Conservation (phyloP, 2,329 filamentous ascomycete species). For the Neoscytalidium dimidiatum region DNA sequence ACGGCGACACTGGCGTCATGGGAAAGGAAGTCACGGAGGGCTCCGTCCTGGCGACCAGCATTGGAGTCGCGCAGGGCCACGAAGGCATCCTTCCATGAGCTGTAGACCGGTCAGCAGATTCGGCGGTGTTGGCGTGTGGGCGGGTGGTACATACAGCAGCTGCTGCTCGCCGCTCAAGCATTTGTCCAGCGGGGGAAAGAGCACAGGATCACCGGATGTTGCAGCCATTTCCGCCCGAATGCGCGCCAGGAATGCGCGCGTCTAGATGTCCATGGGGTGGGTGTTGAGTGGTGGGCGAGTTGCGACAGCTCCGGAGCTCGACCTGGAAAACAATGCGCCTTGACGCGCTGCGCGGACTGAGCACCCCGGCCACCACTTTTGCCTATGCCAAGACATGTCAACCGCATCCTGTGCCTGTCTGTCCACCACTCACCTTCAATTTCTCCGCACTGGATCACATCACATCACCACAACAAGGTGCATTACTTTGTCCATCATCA, state of each 20-base stretch:
- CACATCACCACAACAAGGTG: too few relatives aligned
- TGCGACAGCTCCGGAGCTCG: slow-evolving; percentile 15
- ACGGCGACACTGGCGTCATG: slow-evolving; percentile 69
- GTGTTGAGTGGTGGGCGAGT: slow-evolving; percentile 7
- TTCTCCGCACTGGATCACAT: background rate
- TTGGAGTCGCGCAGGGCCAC: slow-evolving; percentile 55
- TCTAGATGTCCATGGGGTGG: slow-evolving; percentile 18
- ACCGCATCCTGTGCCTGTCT: background rate
- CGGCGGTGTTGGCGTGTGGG: background rate
- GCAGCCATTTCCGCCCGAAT: slow-evolving; percentile 40
- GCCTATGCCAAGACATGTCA: background rate
- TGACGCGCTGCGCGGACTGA: slow-evolving; percentile 10
- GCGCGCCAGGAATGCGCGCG: slow-evolving; percentile 28
- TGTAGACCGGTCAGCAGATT: slow-evolving; percentile 48
- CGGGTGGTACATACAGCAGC: slow-evolving; percentile 66
- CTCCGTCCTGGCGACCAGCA: slow-evolving; percentile 36
- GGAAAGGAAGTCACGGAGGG: slow-evolving; percentile 67
- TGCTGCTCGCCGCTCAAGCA: slow-evolving; percentile 79
- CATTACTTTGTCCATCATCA: too few relatives aligned
- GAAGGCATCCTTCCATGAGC: slow-evolving; percentile 60
- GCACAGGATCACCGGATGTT: slow-evolving; percentile 58
- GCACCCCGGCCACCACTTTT: slow-evolving; percentile 6
- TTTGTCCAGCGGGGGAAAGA: slow-evolving; percentile 82
- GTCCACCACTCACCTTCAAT: too few relatives aligned
- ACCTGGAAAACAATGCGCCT: slow-evolving; percentile 16